Evolutionary conservation across 2,329 filamentous ascomycete genomes (phyloP).

Genomic region (Alternaria sp.): DNA sequence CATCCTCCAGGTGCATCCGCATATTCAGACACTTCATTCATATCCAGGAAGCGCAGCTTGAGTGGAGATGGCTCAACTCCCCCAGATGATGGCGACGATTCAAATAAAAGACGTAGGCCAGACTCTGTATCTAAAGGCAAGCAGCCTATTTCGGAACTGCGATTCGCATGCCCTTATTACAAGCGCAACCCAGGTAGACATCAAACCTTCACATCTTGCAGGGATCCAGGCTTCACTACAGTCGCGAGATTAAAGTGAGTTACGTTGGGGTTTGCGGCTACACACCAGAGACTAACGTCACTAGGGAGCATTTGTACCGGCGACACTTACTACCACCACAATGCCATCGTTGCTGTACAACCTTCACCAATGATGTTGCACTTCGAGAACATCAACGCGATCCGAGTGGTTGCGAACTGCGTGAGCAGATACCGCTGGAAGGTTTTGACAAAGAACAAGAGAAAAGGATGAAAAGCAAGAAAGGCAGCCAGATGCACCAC

Average conservation of each 20-base stretch:
- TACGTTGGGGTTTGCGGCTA: rapidly evolving
- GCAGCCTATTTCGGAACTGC: neutral
- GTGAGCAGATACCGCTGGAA: slow-evolving; percentile 30
- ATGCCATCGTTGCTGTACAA: slow-evolving; percentile 35
- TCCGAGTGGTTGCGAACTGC: slow-evolving; percentile 29
- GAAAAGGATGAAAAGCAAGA: slow-evolving; percentile 37
- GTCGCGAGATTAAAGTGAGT: neutral
- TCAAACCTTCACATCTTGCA: neutral
- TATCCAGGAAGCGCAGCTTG: neutral
- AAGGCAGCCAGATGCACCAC: slow-evolving; percentile 25
- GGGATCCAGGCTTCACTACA: neutral
- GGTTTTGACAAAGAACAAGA: slow-evolving; percentile 41
- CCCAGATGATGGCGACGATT: neutral
- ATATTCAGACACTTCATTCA: neutral
- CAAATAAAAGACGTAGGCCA: neutral
- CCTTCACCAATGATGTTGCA: slow-evolving; percentile 28
- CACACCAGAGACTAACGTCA: neutral
- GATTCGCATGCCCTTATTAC: neutral
- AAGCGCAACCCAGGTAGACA: neutral
- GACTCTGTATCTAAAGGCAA: neutral
- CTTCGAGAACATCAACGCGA: slow-evolving; percentile 39
- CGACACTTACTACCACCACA: slow-evolving; percentile 36
- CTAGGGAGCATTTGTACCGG: neutral
- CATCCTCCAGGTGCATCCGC: rapidly evolving
- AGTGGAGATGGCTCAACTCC: neutral